A percentile compares a stretch with the other conserved stretches of the same genome.
These are phyloP conservation scores for Truncatella angustata DNA, from an alignment of 2,329 filamentous ascomycete genomes.

Conservation along the genomic window DNA sequence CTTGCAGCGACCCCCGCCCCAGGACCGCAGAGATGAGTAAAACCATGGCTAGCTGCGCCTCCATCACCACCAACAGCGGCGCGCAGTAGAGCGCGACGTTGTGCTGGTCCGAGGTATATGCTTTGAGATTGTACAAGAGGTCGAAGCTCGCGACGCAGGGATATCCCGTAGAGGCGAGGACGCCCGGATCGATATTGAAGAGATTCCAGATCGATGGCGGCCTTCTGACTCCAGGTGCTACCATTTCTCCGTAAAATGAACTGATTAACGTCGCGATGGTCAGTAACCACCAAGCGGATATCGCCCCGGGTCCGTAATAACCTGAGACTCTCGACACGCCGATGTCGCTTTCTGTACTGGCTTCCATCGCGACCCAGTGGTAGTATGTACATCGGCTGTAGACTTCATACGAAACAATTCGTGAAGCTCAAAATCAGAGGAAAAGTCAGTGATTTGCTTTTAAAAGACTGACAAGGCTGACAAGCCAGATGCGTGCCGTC, in stretches of 20 bases:
- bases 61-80: neutral
- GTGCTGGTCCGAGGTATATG: neutral
- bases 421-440: no score
- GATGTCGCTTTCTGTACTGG: neutral
- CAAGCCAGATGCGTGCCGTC: no score
- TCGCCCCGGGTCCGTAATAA: neutral
- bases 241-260: neutral
- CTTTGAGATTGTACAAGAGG: neutral
- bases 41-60: neutral
- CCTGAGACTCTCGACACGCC: neutral
- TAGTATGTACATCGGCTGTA: no score
- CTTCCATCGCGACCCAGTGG: no score
- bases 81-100: neutral
- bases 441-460: no score
- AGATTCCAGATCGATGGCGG: neutral
- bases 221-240: neutral
- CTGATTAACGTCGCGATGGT: neutral
- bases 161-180: neutral
- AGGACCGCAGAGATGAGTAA: neutral
- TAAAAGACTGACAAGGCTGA: no score
- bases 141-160: neutral
- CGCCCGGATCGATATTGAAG: neutral
- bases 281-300: neutral
- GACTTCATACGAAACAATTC: no score
- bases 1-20: neutral